phyloP scores from a whole-genome alignment of 2,329 filamentous ascomycete genomes.

The Colletotrichum camelliae region DNA sequence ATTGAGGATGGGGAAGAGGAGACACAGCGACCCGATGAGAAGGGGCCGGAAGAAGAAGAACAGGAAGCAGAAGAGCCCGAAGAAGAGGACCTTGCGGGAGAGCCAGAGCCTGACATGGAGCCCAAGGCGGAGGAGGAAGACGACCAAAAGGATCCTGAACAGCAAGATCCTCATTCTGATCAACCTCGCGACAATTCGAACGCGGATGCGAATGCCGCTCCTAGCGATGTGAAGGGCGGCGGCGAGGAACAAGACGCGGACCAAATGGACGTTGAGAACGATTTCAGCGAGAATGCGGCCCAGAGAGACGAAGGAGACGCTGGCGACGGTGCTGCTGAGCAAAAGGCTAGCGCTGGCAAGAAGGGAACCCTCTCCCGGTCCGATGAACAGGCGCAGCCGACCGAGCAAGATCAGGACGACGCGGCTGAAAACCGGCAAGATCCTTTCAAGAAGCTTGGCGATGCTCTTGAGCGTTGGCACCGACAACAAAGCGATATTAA shows the following conservation, averaged over 20 bases:
- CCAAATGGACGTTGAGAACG: slow-evolving; percentile 65
- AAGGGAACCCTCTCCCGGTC: slow-evolving; percentile 60
- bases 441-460: slow-evolving; percentile 93
- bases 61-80: slow-evolving; percentile 23
- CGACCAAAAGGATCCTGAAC: slow-evolving; percentile 45
- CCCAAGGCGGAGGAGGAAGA: slow-evolving; percentile 59
- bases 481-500: slow-evolving; percentile 84
- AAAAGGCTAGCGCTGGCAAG: slow-evolving; percentile 67
- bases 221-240: slow-evolving; percentile 67
- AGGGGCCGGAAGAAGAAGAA: slow-evolving; percentile 36
- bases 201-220: slow-evolving; percentile 62
- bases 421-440: slow-evolving; percentile 56
- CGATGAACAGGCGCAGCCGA: slow-evolving; percentile 47
- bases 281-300: slow-evolving; percentile 63
- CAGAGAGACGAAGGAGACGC: slow-evolving; percentile 71
- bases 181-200: slow-evolving; percentile 51
- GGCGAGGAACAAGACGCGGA: slow-evolving; percentile 71
- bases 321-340: slow-evolving; percentile 68
- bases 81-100: slow-evolving; percentile 40
- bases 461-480: slow-evolving; percentile 93
- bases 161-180: slow-evolving; percentile 32
- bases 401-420: slow-evolving; percentile 50
- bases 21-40: slow-evolving; percentile 30
- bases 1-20: slow-evolving; percentile 36
- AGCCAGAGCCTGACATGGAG: slow-evolving; percentile 48